Percentiles rank a stretch among this genome's conserved stretches.
Evolutionary conservation across 768 basidiomycete genomes (phyloP).

Genomic region (Suillus americanus): DNA sequence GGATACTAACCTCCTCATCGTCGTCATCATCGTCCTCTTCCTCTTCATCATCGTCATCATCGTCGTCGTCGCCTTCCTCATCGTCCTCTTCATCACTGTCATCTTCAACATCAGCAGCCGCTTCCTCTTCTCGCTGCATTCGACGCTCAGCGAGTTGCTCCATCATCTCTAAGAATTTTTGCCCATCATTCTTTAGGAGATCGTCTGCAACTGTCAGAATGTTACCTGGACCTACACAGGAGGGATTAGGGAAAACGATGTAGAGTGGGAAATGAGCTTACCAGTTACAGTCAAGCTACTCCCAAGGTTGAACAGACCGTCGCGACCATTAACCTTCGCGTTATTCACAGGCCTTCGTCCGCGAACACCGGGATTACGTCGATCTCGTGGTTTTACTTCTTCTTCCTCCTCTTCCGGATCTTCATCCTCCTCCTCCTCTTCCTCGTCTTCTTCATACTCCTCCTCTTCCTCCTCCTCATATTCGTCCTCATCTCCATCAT

Average conservation of each 20-base stretch:
- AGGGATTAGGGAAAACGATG: slow-evolving; percentile 9
- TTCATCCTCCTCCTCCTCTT: slow-evolving; percentile 70
- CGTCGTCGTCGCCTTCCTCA: slow-evolving; percentile 58
- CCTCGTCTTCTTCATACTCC: slow-evolving; percentile 66
- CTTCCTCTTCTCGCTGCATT: slow-evolving; percentile 85
- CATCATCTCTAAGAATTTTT: slow-evolving; percentile 99
- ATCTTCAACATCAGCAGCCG: slow-evolving; percentile 58
- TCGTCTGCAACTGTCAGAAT: slow-evolving; percentile 99
- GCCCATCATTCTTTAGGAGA: slow-evolving; percentile 96
- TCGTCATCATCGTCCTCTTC: slow-evolving; percentile 50
- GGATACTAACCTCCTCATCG: slow-evolving; percentile 44
- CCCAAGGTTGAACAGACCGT: slow-evolving; percentile 79
- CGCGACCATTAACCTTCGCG: slow-evolving; percentile 47
- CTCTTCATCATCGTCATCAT: slow-evolving; percentile 67
- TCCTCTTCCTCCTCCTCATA: slow-evolving; percentile 57
- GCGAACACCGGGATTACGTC: slow-evolving; percentile 33
- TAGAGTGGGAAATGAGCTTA: slow-evolving; percentile 33
- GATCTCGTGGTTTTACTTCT: slow-evolving; percentile 45
- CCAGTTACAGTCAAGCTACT: slow-evolving; percentile 82
- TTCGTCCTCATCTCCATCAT: slow-evolving; percentile 56
- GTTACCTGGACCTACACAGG: slow-evolving; percentile 71
- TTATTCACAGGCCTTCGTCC: slow-evolving; percentile 43
- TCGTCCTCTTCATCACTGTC: slow-evolving; percentile 64
- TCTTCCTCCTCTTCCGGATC: slow-evolving; percentile 61
- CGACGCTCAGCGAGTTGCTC: slow-evolving; percentile 95